These are phyloP conservation scores for Aspergillus cristatus DNA, from an alignment of 495 filamentous ascomycete species.

Conservation along the genomic window DNA sequence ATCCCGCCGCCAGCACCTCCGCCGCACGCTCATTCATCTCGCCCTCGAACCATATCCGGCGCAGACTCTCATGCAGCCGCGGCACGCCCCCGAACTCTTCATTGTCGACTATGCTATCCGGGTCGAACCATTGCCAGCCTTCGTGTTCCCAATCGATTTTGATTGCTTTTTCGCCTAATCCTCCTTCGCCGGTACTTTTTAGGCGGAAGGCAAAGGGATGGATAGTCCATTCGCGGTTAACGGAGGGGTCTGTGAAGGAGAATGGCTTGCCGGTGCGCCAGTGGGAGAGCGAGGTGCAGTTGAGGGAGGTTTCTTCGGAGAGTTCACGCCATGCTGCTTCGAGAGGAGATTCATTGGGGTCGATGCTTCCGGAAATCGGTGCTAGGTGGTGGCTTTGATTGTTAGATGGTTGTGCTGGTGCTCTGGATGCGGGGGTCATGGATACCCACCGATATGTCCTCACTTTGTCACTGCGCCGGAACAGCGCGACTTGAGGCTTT, in stretches of 20 bases:
- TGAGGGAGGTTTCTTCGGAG: constrained; percentile 51
- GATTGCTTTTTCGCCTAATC: constrained; percentile 31
- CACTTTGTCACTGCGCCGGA: constrained; percentile 47
- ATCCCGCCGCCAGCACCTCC: constrained; percentile 31
- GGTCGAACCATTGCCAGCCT: constrained; percentile 46
- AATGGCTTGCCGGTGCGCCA: constrained; percentile 51
- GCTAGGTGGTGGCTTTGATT: constrained; percentile 41
- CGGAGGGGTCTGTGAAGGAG: constrained; percentile 41
- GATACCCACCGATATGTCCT: constrained; percentile 43
- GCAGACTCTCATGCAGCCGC: constrained; percentile 43
- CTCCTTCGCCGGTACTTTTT: constrained; percentile 17
- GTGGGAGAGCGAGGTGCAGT: constrained; percentile 31
- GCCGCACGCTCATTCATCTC: constrained; percentile 32
- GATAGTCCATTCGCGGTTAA: constrained; percentile 52
- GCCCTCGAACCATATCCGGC: constrained; percentile 47
- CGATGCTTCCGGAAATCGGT: constrained; percentile 53
- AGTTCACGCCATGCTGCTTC: constrained; percentile 54
- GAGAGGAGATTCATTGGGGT: constrained; percentile 40
- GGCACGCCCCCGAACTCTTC: constrained; percentile 43
- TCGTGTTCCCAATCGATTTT: constrained; percentile 57
- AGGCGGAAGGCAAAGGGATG: constrained; percentile 53
- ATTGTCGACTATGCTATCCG: constrained; percentile 29
- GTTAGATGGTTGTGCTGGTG: neutral
- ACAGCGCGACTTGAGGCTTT: constrained; percentile 42
- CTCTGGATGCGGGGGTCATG: no score